Percentiles rank a stretch among this genome's conserved stretches.
Evolutionary conservation across 2,329 filamentous ascomycete species (phyloP).

Genomic region (Neonectria magnoliae): DNA sequence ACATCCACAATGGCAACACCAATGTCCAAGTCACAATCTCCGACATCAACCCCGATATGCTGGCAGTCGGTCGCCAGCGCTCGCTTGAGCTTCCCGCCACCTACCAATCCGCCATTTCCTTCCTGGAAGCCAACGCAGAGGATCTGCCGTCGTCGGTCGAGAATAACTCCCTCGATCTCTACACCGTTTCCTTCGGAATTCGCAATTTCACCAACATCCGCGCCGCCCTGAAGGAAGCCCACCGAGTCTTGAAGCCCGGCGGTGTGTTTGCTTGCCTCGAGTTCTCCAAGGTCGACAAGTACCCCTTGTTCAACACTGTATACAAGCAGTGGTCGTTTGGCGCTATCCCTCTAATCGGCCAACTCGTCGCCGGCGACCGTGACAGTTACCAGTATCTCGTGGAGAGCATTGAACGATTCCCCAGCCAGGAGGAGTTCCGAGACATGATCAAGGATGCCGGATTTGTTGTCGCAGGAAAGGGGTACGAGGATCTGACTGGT

Average conservation of each 20-base stretch:
- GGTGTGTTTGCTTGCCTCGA: slow-evolving; percentile 97
- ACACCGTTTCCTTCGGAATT: slow-evolving; percentile 98
- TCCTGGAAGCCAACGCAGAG: slow-evolving; percentile 93
- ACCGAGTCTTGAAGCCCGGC: slow-evolving; percentile 89
- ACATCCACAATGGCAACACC: slow-evolving; percentile 78
- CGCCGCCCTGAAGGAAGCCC: slow-evolving; percentile 82
- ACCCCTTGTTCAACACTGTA: slow-evolving; percentile 79
- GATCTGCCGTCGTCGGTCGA: slow-evolving; percentile 71
- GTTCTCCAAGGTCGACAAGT: slow-evolving; percentile 85
- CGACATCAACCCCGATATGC: slow-evolving; percentile 97
- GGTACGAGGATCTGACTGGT: slow-evolving; percentile 90
- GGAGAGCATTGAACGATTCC: slow-evolving; percentile 96
- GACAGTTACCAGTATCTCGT: slow-evolving; percentile 99
- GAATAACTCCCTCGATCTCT: slow-evolving; percentile 83
- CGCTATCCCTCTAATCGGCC: slow-evolving; percentile 93
- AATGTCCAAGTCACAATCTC: slow-evolving; percentile 87
- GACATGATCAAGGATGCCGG: slow-evolving; percentile 86
- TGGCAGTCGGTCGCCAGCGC: slow-evolving; percentile 85
- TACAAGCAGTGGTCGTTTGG: slow-evolving; percentile 98
- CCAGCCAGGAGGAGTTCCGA: slow-evolving; percentile 84
- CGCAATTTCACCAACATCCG: slow-evolving; percentile 96
- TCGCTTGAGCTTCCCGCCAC: slow-evolving; percentile 66
- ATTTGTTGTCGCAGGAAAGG: slow-evolving; percentile 82
- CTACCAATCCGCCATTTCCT: slow-evolving; percentile 70
- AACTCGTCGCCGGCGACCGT: slow-evolving; percentile 91